Base-by-base conservation (phyloP, 768 basidiomycete genomes). In the Rubroboletus pulcherrimus region DNA sequence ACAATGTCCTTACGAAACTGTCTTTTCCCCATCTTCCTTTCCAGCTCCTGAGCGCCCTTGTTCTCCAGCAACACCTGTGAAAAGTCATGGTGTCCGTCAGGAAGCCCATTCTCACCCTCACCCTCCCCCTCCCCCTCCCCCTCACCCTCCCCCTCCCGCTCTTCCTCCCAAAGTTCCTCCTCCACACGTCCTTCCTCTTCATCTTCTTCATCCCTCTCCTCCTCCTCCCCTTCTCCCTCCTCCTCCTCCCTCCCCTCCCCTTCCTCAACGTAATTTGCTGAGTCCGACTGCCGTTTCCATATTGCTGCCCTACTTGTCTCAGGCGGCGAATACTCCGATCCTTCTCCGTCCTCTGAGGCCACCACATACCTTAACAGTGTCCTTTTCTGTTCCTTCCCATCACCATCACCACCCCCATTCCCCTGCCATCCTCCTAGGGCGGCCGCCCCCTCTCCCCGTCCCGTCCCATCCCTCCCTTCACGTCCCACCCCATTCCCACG, bases 261-360 rank as follows among this genome's bases (percentile, higher is more conserved):
- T 7, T 53, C 55, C 12, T 55, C 55, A 3, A 0, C 29, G 8
- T 44, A 14, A 31, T 45, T 60, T 12, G 24, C 12, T 40, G 47
- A 45, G 29, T 54, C 57, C 15, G 53, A 54, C 15, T 54, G 55
- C 12, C 58, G 61, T 31, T 62, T 72, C 61, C 66, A 70, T 45
- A 55, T 41, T 26, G 68, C 66, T 17, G 68, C 66, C 37, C 59
- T 60, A 39, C 65, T 71, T 35, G 63, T 71, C 57, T 61, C 59
- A 0, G 69, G 68, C 2, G 69, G 71, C 19, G 38, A 57, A 58
- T 71, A 72, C 29, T 70, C 66, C 0, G 58, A 59, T 2, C 48
- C 56, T 10, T 54, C 59, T 5, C 53, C 63, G 7, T 58, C 63
- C 10, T 59, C 53, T 15, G 56, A 57, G 4, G 46, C 51, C 24